These are phyloP conservation scores for Sclerotinia subarctica DNA, from an alignment of 2,329 filamentous ascomycete species.

Conservation along the genomic window DNA sequence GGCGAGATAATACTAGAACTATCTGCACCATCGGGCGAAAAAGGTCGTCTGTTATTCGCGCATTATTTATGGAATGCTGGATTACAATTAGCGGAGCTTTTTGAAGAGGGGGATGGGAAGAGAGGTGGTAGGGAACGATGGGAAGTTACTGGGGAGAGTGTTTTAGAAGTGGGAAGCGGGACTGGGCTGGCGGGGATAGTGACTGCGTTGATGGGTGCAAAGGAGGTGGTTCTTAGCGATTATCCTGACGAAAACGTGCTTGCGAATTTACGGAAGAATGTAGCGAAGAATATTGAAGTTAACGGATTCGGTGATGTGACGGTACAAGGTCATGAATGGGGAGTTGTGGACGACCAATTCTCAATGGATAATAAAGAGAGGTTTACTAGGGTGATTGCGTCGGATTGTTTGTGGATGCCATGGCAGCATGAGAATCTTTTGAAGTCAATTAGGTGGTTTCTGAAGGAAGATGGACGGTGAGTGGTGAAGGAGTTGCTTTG, in stretches of 20 bases:
- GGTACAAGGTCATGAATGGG: constrained; percentile 64
- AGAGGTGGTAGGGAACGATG: constrained; percentile 21
- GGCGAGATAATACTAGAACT: constrained; percentile 23
- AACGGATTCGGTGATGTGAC: constrained; percentile 40
- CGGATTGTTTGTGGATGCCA: constrained; percentile 75
- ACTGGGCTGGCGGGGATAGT: constrained; percentile 54
- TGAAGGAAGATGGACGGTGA: constrained; percentile 45
- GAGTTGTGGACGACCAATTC: constrained; percentile 43
- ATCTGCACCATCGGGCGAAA: constrained; percentile 34
- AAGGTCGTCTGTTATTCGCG: constrained; percentile 60
- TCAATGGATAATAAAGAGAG: constrained; percentile 36
- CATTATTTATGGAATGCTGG: constrained; percentile 73
- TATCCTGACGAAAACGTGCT: constrained; percentile 63
- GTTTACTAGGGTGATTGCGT: constrained; percentile 64
- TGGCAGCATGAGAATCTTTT: constrained; percentile 67
- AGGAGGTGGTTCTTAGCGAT: constrained; percentile 59
- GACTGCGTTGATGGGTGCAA: constrained; percentile 47
- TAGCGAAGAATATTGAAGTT: constrained; percentile 45
- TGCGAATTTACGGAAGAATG: constrained; percentile 55
- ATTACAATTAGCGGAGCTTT: constrained; percentile 53
- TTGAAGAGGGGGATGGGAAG: constrained; percentile 43
- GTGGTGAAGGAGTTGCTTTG: background rate
- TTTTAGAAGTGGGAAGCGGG: constrained; percentile 56
- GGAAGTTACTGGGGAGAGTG: constrained; percentile 3
- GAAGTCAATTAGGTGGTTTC: constrained; percentile 60